Base-by-base conservation (phyloP, 2,329 filamentous ascomycete genomes). In the Hansfordia pulvinata region DNA sequence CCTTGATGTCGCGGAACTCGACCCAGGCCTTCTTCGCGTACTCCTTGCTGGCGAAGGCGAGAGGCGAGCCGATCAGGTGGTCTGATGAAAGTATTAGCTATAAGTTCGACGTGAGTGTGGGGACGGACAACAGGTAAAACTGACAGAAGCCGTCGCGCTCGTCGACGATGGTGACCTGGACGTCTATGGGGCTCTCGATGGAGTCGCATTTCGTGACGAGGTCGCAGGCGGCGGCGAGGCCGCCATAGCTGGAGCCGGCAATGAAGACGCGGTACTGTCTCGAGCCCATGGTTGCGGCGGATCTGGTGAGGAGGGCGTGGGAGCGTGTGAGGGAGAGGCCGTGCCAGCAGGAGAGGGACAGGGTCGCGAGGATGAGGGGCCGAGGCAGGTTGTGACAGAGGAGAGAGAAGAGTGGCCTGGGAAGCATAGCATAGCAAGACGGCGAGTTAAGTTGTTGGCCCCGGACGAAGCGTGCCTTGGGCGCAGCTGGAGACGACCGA, bases 61-160 rank as follows among this genome's bases (percentile, higher is more conserved):
- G 62, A 1, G 82, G 82, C 0, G 76, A 72, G 26, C 80, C 79
- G 40, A 88, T 84, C 15, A 81, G 50, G 48, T 88, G 81, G 49
- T 73, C 79, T 84, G 32, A 12, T 22, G 18, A 22, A n/a, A 6
- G 10, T 20, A 3, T 3, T 10, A 18, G 17, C 39, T 12, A 35
- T 29, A 17, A 29, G 10, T 14, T 18, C n/a, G 5, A 11, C 6
- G 21, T 29, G 27, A 34, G 12, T 11, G 13, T 14, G 8, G 6
- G 14, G 19, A 28, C 30, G 28, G 28, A 16, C 15, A 20, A 33
- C 22, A 36, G 6, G 20, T 15, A 20, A 18, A 25, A 52, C 75
- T 40, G 58, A 85, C 79, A 85, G 47, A 73, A 85, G n/a, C 81
- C 81, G 56, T 86, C 80, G n/a, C 77, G 60, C 49, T 85, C 77